These are phyloP conservation scores for Fusarium concolor DNA, from an alignment of 2,329 filamentous ascomycete species.

Conservation along the genomic window DNA sequence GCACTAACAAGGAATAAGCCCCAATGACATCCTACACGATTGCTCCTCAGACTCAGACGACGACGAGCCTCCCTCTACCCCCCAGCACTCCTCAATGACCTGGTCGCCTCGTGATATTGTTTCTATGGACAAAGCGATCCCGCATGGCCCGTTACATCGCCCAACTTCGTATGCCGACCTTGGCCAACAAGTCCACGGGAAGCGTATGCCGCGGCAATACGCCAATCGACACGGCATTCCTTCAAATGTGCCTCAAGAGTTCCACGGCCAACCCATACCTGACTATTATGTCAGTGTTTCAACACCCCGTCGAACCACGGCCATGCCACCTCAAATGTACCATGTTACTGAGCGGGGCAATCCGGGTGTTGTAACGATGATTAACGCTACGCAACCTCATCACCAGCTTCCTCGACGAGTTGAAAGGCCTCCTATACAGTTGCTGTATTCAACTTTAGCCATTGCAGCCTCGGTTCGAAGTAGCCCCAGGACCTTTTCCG, in stretches of 20 bases:
- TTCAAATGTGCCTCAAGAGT: conserved; percentile 56
- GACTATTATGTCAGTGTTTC: conserved; percentile 59
- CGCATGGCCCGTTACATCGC: conserved; percentile 58
- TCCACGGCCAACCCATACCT: conserved; percentile 55
- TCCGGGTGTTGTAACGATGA: conserved; percentile 71
- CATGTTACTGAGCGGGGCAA: conserved; percentile 72
- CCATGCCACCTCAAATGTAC: conserved; percentile 60
- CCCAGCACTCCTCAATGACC: conserved; percentile 62
- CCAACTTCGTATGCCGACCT: conserved; percentile 67
- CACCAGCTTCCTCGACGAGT: conserved; percentile 64
- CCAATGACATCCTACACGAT: conserved; percentile 63
- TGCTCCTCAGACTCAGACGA: conserved; percentile 66
- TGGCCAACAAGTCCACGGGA: conserved; percentile 59
- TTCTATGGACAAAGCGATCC: conserved; percentile 51
- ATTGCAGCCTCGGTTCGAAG: conserved; percentile 65
- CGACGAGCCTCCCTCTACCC: conserved; percentile 69
- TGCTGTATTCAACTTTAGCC: conserved; percentile 61
- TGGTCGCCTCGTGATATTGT: conserved; percentile 63
- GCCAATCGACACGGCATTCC: conserved; percentile 61
- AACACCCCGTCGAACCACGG: conserved; percentile 60
- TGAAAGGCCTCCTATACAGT: conserved; percentile 61
- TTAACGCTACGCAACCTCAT: conserved; percentile 59
- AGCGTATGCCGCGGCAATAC: conserved; percentile 55
- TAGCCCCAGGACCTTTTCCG: conserved; percentile 69
- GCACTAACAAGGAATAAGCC: conserved; percentile 68